Evolutionary conservation across 305 asterid genomes (phyloP).

Genomic region (Striga hermonthica): DNA sequence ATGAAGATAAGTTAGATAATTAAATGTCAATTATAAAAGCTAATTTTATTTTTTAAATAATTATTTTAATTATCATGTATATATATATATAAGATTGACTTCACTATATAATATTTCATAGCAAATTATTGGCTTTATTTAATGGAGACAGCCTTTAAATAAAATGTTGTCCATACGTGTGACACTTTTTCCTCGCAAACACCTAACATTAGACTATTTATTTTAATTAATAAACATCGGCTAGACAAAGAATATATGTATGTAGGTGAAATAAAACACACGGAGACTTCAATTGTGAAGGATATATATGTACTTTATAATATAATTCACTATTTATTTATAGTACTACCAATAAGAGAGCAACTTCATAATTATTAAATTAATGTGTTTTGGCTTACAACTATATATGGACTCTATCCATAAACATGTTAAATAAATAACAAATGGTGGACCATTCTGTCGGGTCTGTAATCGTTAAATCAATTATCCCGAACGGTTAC

Average conservation of each 20-base stretch:
- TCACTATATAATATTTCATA: no score
- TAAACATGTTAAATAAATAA: neutral
- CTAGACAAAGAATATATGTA: conserved; percentile 25
- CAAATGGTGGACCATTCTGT: no score
- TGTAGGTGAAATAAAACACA: conserved; percentile 13
- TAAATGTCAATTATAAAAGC: no score
- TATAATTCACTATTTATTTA: conserved; percentile 21
- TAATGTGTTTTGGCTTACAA: neutral
- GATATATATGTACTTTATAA: conserved; percentile 19
- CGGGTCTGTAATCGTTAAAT: no score
- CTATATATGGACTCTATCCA: neutral
- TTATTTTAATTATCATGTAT: no score
- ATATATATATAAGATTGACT: no score
- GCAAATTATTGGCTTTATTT: conserved; percentile 12
- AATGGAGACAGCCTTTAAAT: conserved; percentile 21
- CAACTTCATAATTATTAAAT: conserved; percentile 8
- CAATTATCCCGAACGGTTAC: no score
- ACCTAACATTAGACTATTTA: conserved; percentile 21
- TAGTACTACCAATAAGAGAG: conserved; percentile 18
- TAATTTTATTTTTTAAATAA: no score
- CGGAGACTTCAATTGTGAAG: neutral
- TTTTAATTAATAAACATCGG: conserved; percentile 29
- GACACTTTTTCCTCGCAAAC: conserved; percentile 29
- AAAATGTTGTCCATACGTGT: conserved; percentile 36
- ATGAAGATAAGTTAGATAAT: neutral